Conservation (phyloP, 345 rosid genomes). For the Ceriops zippeliana region DNA sequence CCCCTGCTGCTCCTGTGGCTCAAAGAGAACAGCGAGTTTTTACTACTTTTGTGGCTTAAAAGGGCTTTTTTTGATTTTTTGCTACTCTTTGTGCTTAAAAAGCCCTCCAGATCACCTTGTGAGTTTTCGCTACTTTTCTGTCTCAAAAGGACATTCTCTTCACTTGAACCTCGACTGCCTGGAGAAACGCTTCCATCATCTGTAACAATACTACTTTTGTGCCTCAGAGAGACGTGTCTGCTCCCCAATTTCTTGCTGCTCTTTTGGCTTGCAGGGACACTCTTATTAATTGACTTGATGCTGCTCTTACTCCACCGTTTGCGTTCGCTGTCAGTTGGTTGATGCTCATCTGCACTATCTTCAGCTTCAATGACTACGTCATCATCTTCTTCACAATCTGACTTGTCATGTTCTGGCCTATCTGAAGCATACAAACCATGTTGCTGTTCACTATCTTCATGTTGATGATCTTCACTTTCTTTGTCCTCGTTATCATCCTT, state of each 20-base stretch:
- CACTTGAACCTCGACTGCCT: not conserved
- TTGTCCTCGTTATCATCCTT: not conserved
- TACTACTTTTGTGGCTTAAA: too few relatives aligned
- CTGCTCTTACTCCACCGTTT: not conserved
- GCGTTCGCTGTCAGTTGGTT: not conserved
- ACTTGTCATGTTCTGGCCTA: too few relatives aligned
- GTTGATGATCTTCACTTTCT: not conserved
- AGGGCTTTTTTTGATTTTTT: not conserved
- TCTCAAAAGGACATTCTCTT: not conserved
- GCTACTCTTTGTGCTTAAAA: not conserved
- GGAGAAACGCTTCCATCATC: conserved; percentile 8
- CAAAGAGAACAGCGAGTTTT: not conserved
- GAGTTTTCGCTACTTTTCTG: not conserved
- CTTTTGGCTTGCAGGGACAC: not conserved
- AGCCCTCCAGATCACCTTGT: not conserved
- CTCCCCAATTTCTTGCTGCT: conserved; percentile 6
- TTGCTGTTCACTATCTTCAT: not conserved
- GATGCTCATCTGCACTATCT: not conserved
- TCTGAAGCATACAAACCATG: too few relatives aligned
- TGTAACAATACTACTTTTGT: not conserved
- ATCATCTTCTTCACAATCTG: too few relatives aligned
- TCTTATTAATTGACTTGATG: not conserved
- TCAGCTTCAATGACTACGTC: too few relatives aligned
- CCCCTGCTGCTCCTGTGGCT: not conserved
- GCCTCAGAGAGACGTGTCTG: not conserved